Evolutionary conservation across 306 rosid genomes (phyloP).

Genomic region (Potentilla sterilis): DNA sequence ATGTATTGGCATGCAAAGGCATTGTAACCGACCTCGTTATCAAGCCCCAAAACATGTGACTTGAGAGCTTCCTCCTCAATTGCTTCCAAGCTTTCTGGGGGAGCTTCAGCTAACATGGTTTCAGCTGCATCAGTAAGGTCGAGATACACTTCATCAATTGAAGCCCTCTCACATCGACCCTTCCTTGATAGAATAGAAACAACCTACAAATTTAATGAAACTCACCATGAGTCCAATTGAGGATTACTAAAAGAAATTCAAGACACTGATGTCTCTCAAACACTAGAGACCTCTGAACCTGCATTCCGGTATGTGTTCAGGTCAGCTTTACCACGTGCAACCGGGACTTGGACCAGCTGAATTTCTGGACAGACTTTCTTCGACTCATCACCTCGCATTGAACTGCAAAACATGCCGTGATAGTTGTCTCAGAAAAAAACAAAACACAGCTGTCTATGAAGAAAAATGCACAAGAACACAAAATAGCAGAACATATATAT

Average conservation of each 20-base stretch:
- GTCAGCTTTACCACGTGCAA: conserved; percentile 94
- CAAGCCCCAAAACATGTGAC: conserved; percentile 83
- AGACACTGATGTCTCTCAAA: conserved; percentile 7
- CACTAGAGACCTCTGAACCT: conserved; percentile 67
- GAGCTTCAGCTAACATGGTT: conserved; percentile 63
- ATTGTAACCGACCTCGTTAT: conserved; percentile 47
- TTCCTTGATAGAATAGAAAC: conserved; percentile 71
- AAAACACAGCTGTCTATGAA: background rate
- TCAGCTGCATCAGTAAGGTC: conserved; percentile 88
- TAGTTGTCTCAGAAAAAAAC: background rate
- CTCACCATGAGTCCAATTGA: conserved; percentile 3
- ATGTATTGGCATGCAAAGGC: background rate
- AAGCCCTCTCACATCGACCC: conserved; percentile 96
- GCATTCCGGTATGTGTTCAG: conserved; percentile 74
- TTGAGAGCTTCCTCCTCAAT: conserved; percentile 66
- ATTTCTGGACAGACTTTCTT: conserved; percentile 76
- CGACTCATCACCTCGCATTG: conserved; percentile 96
- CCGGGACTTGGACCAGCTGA: conserved; percentile 84
- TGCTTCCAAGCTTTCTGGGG: conserved; percentile 58
- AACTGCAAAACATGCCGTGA: conserved; percentile 42
- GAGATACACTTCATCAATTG: conserved; percentile 94
- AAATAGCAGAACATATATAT: background rate
- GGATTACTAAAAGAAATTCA: background rate
- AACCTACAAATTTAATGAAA: conserved; percentile 47
- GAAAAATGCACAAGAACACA: background rate